Percentiles rank a stretch among this genome's conserved stretches.
Conservation (phyloP, 257 asterid species). For the Nicotiana obtusifolia region DNA sequence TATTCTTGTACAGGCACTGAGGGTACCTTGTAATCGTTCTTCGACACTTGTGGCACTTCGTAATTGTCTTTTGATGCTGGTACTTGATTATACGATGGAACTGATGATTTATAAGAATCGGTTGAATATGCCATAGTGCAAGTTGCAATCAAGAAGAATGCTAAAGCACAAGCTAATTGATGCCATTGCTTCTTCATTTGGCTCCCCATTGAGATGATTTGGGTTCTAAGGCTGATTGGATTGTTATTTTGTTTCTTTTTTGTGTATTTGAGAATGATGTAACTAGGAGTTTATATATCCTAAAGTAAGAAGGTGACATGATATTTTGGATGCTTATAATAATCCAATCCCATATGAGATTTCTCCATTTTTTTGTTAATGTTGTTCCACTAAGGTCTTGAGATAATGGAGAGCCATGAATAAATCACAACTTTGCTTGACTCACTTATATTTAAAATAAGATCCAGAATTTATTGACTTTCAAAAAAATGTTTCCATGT, state of each 20-base stretch:
- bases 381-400: background rate
- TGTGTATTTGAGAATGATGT: background rate
- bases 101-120: background rate
- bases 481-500: background rate
- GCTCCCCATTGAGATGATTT: background rate
- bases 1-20: background rate
- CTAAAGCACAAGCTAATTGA: background rate
- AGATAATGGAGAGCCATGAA: background rate
- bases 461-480: background rate
- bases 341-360: background rate
- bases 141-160: background rate
- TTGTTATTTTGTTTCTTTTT: background rate
- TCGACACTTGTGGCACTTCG: too few relatives aligned
- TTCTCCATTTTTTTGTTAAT: background rate
- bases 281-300: background rate
- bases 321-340: too few relatives aligned
- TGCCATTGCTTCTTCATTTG: background rate
- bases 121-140: background rate
- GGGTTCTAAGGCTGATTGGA: background rate
- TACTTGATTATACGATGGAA: background rate
- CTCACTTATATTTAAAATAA: background rate
- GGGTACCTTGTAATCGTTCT: background rate
- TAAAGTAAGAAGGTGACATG: too few relatives aligned
- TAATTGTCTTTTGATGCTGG: too few relatives aligned
- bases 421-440: background rate